Conservation (phyloP, 495 filamentous ascomycete species). For the Annulohypoxylon bovei region DNA sequence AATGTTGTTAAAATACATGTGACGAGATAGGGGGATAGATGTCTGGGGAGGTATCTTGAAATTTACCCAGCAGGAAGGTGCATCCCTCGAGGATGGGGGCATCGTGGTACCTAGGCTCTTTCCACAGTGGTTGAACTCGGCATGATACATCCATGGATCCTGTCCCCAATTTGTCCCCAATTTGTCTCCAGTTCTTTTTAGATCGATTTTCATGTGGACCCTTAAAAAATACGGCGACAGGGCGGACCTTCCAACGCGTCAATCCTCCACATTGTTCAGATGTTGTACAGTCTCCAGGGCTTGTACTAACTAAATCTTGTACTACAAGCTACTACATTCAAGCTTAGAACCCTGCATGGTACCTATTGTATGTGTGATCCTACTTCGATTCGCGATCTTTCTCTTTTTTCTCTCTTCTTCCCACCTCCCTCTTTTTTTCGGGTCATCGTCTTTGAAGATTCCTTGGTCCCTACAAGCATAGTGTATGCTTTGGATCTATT, state of each 20-base stretch:
- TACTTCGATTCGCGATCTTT: slow-evolving; percentile 31
- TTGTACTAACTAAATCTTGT: slow-evolving; percentile 4
- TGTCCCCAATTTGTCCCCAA: slow-evolving; percentile 4
- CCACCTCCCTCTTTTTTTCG: slow-evolving; percentile 1
- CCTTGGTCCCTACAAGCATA: slow-evolving; percentile 24
- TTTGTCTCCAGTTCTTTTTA: slow-evolving; percentile 20
- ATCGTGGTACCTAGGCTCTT: neutral
- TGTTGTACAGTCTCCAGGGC: neutral
- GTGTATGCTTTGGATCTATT: slow-evolving; percentile 27
- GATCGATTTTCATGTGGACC: slow-evolving; percentile 40
- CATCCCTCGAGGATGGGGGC: neutral
- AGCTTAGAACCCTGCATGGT: neutral
- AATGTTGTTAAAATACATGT: neutral
- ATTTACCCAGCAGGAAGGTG: slow-evolving; percentile 1
- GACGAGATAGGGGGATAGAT: neutral
- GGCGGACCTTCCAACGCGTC: slow-evolving; percentile 36
- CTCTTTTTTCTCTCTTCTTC: slow-evolving; percentile 17
- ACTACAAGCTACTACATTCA: too few species aligned
- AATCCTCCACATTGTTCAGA: slow-evolving; percentile 29
- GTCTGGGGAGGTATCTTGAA: slow-evolving; percentile 4
- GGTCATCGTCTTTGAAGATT: slow-evolving; percentile 10
- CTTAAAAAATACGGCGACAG: slow-evolving; percentile 10
- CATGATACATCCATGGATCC: slow-evolving; percentile 2
- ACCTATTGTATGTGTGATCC: slow-evolving; percentile 8
- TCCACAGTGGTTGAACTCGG: neutral